Evolutionary conservation across 2,329 filamentous ascomycete species (phyloP).

Genomic region (Penicillium sp.): DNA sequence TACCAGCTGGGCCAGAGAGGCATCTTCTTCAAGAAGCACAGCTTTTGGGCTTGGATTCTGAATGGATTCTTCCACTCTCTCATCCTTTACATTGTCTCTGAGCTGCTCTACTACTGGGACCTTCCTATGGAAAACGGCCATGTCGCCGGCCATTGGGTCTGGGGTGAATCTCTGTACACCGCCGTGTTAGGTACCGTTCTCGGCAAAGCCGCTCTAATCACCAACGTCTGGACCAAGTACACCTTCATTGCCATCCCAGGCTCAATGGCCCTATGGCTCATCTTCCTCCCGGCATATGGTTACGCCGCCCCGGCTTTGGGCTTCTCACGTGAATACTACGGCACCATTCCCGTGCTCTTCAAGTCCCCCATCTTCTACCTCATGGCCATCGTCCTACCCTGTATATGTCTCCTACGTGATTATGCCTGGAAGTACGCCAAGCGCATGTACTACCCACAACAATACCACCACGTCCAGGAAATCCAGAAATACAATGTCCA

Average conservation of each 20-base stretch:
- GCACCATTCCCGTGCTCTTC: constrained; percentile 73
- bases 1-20: constrained; percentile 90
- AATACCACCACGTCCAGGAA: constrained; percentile 97
- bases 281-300: constrained; percentile 79
- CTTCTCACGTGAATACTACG: constrained; percentile 75
- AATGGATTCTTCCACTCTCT: constrained; percentile 95
- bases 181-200: constrained; percentile 87
- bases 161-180: constrained; percentile 91
- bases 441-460: constrained; percentile 91
- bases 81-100: constrained; percentile 75
- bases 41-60: constrained; percentile 83
- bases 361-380: constrained; percentile 80
- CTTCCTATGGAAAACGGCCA: constrained; percentile 69
- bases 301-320: constrained; percentile 72
- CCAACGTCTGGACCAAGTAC: constrained; percentile 98
- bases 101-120: constrained; percentile 74
- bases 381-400: constrained; percentile 70
- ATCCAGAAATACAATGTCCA: constrained; percentile 99
- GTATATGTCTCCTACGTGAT: constrained; percentile 75
- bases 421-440: constrained; percentile 96
- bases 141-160: constrained; percentile 89
- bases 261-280: constrained; percentile 82
- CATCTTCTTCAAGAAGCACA: constrained; percentile 83
- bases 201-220: constrained; percentile 86
- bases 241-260: constrained; percentile 91